Base-by-base conservation (phyloP, 768 basidiomycete species). In the Paxillus ammoniavirescens region DNA sequence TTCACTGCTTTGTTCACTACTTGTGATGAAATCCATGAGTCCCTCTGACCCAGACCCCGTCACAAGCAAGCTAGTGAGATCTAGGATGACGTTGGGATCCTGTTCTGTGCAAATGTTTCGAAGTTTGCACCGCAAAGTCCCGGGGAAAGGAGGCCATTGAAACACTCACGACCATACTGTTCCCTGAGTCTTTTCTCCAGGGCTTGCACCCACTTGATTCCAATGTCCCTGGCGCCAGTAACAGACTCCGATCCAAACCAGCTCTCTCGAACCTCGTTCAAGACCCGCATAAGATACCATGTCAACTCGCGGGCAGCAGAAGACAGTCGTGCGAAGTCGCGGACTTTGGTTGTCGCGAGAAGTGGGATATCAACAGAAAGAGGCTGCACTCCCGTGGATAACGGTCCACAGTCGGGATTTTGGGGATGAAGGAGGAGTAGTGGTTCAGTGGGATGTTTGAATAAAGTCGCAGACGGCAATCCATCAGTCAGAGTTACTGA, bases 1-100 rank as follows among this genome's bases (percentile, higher is more conserved):
- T 71, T 93, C 91, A 54, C 85, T 89, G 79, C 88, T 87, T 63
- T 86, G 84, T 61, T 91, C 89, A 17, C 81, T 81, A 55, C 87
- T 89, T 12, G 86, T 82, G 48, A 93, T 75, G 65, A 89, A 89
- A 69, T 93, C 91, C 26, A 72, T 62, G 33, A 93, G 74, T 8
- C 87, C 74, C 50, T 89, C 87, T 28, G 88, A 83, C n/a, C 82
- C 72, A 50, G 83, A 77, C 7, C 91, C 89, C 21, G 88, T 87
- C 14, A 83, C 78, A 42, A 93, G 75, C 55, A 91, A 76, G 42
- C 73, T 73, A 17, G 87, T 90, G 47, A 93, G 74, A 62, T 91
- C 91, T 44, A 88, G 71, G 31, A 91, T 75, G 28, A 87, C 78
- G 61, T 80, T 80, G 18, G 86, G 78, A 44, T 81, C 75, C 46